A percentile compares a stretch with the other conserved stretches of the same genome.
These are phyloP conservation scores for Trypanosoma congolense DNA, from an alignment of 208 protist genomes.

Conservation along the genomic window DNA sequence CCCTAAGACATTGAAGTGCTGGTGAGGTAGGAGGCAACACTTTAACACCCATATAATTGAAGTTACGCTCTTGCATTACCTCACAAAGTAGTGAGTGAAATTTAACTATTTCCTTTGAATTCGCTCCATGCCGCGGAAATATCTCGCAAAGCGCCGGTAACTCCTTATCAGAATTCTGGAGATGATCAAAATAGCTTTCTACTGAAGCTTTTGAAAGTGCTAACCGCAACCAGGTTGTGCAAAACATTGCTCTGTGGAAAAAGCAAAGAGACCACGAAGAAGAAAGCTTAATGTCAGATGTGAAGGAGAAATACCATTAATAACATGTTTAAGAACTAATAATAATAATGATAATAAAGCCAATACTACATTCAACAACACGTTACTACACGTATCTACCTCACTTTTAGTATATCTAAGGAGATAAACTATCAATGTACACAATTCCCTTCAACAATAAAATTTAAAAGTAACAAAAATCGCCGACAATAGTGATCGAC, in stretches of 20 bases:
- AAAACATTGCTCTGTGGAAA: slow-evolving; percentile 15
- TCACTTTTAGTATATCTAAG: too few relatives aligned
- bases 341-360: slow-evolving; percentile 7
- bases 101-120: slow-evolving; percentile 34
- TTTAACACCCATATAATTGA: slow-evolving; percentile 65
- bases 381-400: too few relatives aligned
- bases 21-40: slow-evolving; percentile 48
- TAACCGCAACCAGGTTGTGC: slow-evolving; percentile 11
- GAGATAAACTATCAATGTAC: too few relatives aligned
- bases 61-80: slow-evolving; percentile 41
- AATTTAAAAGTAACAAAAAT: too few relatives aligned
- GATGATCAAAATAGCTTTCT: slow-evolving; percentile 60
- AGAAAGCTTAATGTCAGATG: slow-evolving; percentile 6
- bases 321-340: neutral
- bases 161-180: slow-evolving; percentile 52
- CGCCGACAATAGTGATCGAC: too few relatives aligned
- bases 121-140: slow-evolving; percentile 41
- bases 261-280: slow-evolving; percentile 10
- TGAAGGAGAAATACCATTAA: neutral
- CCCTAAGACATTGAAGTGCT: slow-evolving; percentile 36
- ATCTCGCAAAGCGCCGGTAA: slow-evolving; percentile 59
- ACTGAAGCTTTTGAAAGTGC: slow-evolving; percentile 23
- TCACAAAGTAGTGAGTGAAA: slow-evolving; percentile 74
- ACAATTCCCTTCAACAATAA: too few relatives aligned
- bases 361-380: too few relatives aligned